phyloP scores from a whole-genome alignment of 495 filamentous ascomycete genomes.

The Diplogelasinospora grovesii region DNA sequence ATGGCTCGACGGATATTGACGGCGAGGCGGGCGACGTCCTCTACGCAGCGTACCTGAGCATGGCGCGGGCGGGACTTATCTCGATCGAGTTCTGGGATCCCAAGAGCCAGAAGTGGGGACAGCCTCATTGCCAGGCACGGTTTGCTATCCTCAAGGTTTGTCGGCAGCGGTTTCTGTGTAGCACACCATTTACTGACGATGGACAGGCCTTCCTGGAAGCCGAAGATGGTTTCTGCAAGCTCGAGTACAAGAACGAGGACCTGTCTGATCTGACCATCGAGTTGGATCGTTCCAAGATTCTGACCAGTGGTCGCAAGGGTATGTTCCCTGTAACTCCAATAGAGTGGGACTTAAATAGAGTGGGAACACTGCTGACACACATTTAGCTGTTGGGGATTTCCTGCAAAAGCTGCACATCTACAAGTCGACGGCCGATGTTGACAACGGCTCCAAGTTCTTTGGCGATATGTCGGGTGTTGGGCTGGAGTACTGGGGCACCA shows the following conservation, averaged over 20 bases:
- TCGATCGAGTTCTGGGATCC: constrained; percentile 89
- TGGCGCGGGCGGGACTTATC: constrained; percentile 82
- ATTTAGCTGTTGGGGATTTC: constrained; percentile 77
- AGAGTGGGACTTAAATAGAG: constrained; percentile 6
- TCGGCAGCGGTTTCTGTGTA: no score
- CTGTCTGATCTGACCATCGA: constrained; percentile 73
- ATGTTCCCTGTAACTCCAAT: constrained; percentile 1
- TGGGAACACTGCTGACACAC: constrained; percentile 1
- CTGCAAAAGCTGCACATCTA: constrained; percentile 87
- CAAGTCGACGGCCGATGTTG: constrained; percentile 83
- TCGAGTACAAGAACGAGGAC: constrained; percentile 67
- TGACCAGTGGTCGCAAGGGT: constrained; percentile 51
- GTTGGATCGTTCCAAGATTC: constrained; percentile 78
- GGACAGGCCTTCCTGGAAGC: constrained; percentile 76
- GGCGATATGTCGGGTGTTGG: constrained; percentile 74
- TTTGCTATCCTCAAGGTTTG: constrained; percentile 68
- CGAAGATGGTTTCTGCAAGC: constrained; percentile 71
- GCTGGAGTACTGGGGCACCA: constrained; percentile 69
- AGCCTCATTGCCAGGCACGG: constrained; percentile 90
- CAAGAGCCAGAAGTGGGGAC: constrained; percentile 83
- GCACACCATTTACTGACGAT: constrained; percentile 5
- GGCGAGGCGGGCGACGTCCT: constrained; percentile 77
- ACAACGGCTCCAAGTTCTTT: constrained; percentile 69
- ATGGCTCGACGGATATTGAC: constrained; percentile 63
- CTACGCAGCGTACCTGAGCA: constrained; percentile 77